A percentile compares a stretch with the other conserved stretches of the same genome.
phyloP scores from a whole-genome alignment of 2,329 filamentous ascomycete species.

The Fusarium anthophilum region DNA sequence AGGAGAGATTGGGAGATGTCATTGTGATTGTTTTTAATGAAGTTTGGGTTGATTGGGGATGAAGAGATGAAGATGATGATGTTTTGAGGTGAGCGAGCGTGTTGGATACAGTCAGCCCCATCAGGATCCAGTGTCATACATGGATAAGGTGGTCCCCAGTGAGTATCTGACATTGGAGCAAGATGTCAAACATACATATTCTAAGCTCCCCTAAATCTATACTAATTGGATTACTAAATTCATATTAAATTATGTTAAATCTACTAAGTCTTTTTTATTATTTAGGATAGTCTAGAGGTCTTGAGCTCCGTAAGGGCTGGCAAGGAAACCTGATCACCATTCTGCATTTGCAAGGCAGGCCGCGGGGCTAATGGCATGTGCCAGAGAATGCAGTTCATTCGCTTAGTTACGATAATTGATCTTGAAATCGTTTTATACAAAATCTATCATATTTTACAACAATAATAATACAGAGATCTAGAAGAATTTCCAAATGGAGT shows the following conservation, averaged over 20 bases:
- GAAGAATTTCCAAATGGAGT: slow-evolving; percentile 60
- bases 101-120: slow-evolving; percentile 6
- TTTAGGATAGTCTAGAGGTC: neutral
- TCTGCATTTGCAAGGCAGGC: too few relatives aligned
- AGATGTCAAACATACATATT: neutral
- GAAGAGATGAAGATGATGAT: neutral
- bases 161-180: neutral
- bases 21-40: neutral
- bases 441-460: neutral
- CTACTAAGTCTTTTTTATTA: neutral
- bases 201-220: neutral
- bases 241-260: neutral
- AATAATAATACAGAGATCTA: slow-evolving; percentile 27
- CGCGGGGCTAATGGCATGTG: rapidly evolving
- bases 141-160: neutral
- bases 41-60: neutral
- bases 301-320: neutral
- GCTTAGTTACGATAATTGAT: neutral
- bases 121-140: neutral
- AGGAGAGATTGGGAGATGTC: slow-evolving; percentile 2
- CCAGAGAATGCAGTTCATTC: neutral
- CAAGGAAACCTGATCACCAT: neutral
- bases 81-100: neutral
- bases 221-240: too few relatives aligned
- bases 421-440: neutral